Evolutionary conservation across 1,284 basidiomycete genomes (phyloP).

Genomic region (Malassezia furfur): DNA sequence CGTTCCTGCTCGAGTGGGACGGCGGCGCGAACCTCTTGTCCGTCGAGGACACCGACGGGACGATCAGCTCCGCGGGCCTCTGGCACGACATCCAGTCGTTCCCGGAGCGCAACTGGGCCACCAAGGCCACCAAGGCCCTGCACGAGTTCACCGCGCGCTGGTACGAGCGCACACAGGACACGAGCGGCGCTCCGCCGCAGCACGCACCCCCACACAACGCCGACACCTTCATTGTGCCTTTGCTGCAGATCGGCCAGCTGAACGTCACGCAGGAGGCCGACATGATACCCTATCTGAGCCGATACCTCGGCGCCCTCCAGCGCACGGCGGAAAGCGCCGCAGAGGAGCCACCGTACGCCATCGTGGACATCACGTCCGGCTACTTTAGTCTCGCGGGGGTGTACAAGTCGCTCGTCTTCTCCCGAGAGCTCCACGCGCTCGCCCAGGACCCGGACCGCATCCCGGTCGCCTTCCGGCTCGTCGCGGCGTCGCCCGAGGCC

Average conservation of each 20-base stretch:
- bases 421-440: conserved; percentile 18
- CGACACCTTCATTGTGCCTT: conserved; percentile 42
- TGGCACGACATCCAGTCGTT: not conserved
- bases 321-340: not conserved
- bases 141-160: conserved; percentile 26
- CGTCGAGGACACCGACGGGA: conserved; percentile 17
- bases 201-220: not conserved
- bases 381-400: conserved; percentile 80
- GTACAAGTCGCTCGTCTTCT: conserved; percentile 53
- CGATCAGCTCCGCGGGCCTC: conserved; percentile 4
- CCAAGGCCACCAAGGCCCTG: conserved; percentile 15
- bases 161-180: conserved; percentile 11
- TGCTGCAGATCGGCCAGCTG: conserved; percentile 50
- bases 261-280: conserved; percentile 48
- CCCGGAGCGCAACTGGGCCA: conserved; percentile 21
- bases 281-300: conserved; percentile 27
- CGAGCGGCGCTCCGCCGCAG: not conserved
- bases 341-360: conserved; percentile 1
- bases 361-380: conserved; percentile 61
- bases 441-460: not conserved
- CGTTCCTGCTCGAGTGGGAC: conserved; percentile 31
- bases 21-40: conserved; percentile 22
- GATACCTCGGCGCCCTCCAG: conserved; percentile 11
- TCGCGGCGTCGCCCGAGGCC: conserved; percentile 71
- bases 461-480: conserved; percentile 57